phyloP scores from a whole-genome alignment of 345 rosid species.

The Excoecaria cochinchinensis region DNA sequence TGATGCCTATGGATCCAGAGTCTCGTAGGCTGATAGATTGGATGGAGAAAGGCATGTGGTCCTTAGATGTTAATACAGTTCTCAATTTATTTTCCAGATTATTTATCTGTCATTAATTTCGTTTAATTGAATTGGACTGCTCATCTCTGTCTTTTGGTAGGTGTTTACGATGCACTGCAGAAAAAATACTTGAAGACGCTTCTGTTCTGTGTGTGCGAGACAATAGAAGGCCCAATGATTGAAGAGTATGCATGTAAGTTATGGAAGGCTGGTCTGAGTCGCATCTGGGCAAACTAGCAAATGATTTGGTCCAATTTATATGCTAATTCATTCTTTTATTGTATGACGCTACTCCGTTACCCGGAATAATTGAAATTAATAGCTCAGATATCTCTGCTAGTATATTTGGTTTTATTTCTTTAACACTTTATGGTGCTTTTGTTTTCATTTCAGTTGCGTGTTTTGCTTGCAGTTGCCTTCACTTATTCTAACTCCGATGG shows the following conservation, averaged over 20 bases:
- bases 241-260: constrained; percentile 84
- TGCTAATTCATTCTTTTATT: neutral
- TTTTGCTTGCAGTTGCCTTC: constrained; percentile 75
- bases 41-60: constrained; percentile 92
- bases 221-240: constrained; percentile 75
- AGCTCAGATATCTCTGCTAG: neutral
- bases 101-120: neutral
- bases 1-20: constrained; percentile 95
- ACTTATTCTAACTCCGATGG: constrained; percentile 66
- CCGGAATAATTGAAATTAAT: neutral
- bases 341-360: neutral
- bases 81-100: neutral
- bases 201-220: constrained; percentile 80
- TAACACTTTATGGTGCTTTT: neutral
- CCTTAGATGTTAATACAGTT: neutral
- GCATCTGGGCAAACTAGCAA: neutral
- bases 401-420: neutral
- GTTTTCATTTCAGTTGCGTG: neutral
- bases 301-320: neutral
- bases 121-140: neutral
- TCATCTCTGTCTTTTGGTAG: constrained; percentile 30
- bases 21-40: constrained; percentile 94
- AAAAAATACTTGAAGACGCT: constrained; percentile 86
- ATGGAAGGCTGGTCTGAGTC: neutral
- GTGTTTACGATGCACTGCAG: constrained; percentile 93